Percentiles rank a stretch among this genome's conserved stretches.
phyloP scores from a whole-genome alignment of 2,329 filamentous ascomycete genomes.

The Ramichloridium luteum region DNA sequence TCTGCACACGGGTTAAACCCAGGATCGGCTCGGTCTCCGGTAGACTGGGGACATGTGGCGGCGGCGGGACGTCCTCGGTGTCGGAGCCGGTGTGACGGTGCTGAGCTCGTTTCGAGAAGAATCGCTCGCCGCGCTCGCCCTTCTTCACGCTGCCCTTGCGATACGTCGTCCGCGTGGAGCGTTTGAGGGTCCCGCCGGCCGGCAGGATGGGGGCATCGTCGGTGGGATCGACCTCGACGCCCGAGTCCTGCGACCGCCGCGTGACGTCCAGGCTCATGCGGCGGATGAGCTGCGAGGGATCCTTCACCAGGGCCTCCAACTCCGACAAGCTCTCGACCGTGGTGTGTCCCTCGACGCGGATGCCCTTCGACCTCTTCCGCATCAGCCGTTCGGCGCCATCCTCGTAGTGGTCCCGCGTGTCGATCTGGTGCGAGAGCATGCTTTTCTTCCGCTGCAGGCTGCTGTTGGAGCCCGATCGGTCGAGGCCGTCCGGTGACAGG shows the following conservation, averaged over 20 bases:
- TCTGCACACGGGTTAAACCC: slow-evolving; percentile 51
- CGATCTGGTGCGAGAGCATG: slow-evolving; percentile 86
- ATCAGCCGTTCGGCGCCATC: slow-evolving; percentile 75
- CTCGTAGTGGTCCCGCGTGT: slow-evolving; percentile 61
- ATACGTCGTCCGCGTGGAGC: slow-evolving; percentile 87
- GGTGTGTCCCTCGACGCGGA: slow-evolving; percentile 40
- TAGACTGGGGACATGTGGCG: slow-evolving; percentile 30
- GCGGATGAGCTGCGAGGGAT: slow-evolving; percentile 60
- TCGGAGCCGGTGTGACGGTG: slow-evolving; percentile 52
- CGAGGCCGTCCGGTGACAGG: slow-evolving; percentile 47
- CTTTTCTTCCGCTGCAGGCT: slow-evolving; percentile 78
- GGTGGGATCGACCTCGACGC: slow-evolving; percentile 25
- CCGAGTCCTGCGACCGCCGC: slow-evolving; percentile 24
- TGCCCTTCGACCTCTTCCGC: slow-evolving; percentile 51
- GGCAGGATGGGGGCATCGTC: slow-evolving; percentile 76
- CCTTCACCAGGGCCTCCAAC: slow-evolving; percentile 70
- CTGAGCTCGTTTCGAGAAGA: slow-evolving; percentile 61
- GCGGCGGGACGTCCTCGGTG: slow-evolving; percentile 38
- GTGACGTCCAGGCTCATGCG: slow-evolving; percentile 48
- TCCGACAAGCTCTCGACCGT: slow-evolving; percentile 48
- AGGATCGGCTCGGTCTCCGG: slow-evolving; percentile 36
- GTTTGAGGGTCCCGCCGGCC: slow-evolving; percentile 63
- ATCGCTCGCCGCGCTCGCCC: slow-evolving; percentile 59
- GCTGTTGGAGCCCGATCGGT: slow-evolving; percentile 43
- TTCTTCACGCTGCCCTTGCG: slow-evolving; percentile 74